These are phyloP conservation scores for Globisporangium nodosum DNA, from an alignment of 352 stramenopile genomes.

Conservation along the genomic window DNA sequence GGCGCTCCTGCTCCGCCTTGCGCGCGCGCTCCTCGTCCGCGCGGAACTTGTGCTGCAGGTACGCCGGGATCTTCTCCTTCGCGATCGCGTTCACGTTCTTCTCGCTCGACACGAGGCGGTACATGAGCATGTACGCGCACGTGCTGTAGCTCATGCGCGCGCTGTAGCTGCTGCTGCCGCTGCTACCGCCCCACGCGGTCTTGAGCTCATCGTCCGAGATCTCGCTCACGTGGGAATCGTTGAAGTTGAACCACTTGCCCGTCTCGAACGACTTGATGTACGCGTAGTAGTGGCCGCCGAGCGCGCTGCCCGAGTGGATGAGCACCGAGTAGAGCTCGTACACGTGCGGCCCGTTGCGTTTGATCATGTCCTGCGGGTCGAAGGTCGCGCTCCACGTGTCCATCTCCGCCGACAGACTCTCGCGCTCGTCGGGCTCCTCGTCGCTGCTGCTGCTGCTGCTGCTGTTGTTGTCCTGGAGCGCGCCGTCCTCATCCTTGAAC, in stretches of 20 bases:
- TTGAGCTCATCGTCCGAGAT: slow-evolving; percentile 73
- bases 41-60: slow-evolving; percentile 58
- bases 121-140: slow-evolving; percentile 91
- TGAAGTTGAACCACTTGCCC: slow-evolving; percentile 87
- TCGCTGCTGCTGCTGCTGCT: slow-evolving; percentile 7
- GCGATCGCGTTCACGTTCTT: slow-evolving; percentile 66
- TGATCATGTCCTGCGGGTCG: slow-evolving; percentile 56
- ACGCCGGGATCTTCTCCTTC: slow-evolving; percentile 55
- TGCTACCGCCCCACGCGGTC: slow-evolving; percentile 62
- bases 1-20: slow-evolving; percentile 50
- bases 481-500: slow-evolving; percentile 23
- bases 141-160: slow-evolving; percentile 61
- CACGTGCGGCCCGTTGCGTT: slow-evolving; percentile 59
- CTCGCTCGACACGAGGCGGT: slow-evolving; percentile 61
- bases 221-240: slow-evolving; percentile 76
- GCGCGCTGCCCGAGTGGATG: slow-evolving; percentile 89
- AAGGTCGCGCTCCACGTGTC: slow-evolving; percentile 76
- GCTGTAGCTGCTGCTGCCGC: slow-evolving; percentile 43
- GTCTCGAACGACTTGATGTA: slow-evolving; percentile 89
- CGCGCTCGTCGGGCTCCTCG: slow-evolving; percentile 8
- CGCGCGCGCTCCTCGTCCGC: slow-evolving; percentile 61
- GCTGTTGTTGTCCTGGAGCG: slow-evolving; percentile 12
- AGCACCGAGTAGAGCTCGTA: slow-evolving; percentile 93
- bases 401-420: slow-evolving; percentile 9
- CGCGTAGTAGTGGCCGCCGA: slow-evolving; percentile 92